Evolutionary conservation across 108 stramenopile genomes (phyloP), one percentile per base, ranked within the genome.

Genomic region (Conticribra weissflogii): DNA sequence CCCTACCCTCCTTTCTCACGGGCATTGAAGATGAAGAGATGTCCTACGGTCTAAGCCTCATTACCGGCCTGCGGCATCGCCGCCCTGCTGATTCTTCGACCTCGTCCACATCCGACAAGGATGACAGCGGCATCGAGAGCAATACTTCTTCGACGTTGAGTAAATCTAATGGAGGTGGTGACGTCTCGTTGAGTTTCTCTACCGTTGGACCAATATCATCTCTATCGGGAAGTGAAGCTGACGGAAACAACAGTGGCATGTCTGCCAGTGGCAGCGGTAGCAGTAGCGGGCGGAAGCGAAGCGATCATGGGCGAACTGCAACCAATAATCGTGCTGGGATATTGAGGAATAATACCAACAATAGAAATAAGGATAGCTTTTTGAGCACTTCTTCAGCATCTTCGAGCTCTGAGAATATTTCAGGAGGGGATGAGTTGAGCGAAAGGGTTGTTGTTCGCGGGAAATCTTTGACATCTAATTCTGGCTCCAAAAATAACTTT

Each of bases 51-150:
- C 70, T 71, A n/a, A 71, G 70, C 70, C 70, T 71, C 25, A 71
- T 71, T 51, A 71, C 61, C 25, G 70, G 70, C n/a, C 49, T 71
- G 3, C 70, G 70, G 23, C 49, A 52, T 8, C 52, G 33, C 29
- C 36, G 23, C 45, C 41, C 46, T n/a, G 22, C 52, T 18, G 59
- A 57, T 3, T 54, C 53, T 1, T 51, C 52, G 16, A 61, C 58
- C 33, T 62, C 70, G 3, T 59, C 59, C 70, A 71, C 70, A 2
- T 71, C 70, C n/a, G 70, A 71, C 46, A 71, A 71, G 34, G 70
- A 71, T 31, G 70, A 71, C 51, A 71, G 70, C 52, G 70, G 70
- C 2, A 60, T 59, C 59, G 70, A 71, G 17, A 61, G 60, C 51
- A 71, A 71, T 33, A 71, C 70, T 2, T 71, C 70, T 32, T 61